Conservation (phyloP, 192 early-diverging fungal species). For the Coemansia furcata region DNA sequence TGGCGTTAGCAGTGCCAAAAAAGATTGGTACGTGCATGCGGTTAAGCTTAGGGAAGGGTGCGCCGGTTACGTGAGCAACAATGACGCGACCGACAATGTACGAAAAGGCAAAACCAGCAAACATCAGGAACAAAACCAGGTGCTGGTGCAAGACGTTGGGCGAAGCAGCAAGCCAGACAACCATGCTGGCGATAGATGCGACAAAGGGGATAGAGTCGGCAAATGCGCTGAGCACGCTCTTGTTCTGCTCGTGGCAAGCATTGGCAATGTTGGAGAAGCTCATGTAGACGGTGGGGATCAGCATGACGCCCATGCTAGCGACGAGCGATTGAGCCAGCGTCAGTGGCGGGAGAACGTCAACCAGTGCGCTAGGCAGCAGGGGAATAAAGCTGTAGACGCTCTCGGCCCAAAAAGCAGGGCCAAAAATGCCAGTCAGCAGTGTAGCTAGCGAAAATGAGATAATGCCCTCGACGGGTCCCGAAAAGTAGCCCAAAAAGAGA, state of each 20-base stretch:
- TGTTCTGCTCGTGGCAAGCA: slow-evolving; percentile 58
- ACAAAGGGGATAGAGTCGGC: slow-evolving; percentile 67
- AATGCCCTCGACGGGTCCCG: slow-evolving; percentile 91
- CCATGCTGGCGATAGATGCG: slow-evolving; percentile 51
- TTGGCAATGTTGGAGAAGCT: slow-evolving; percentile 62
- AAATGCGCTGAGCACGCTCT: slow-evolving; percentile 56
- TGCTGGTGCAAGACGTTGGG: slow-evolving; percentile 65
- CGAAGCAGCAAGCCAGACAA: slow-evolving; percentile 64
- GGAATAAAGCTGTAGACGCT: slow-evolving; percentile 30
- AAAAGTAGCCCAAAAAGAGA: slow-evolving; percentile 79
- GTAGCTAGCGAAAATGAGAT: slow-evolving; percentile 61
- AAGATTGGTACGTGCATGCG: slow-evolving; percentile 61
- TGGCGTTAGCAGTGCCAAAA: slow-evolving; percentile 61
- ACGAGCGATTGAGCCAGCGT: slow-evolving; percentile 49
- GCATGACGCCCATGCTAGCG: slow-evolving; percentile 21
- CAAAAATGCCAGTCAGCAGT: slow-evolving; percentile 63
- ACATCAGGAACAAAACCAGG: slow-evolving; percentile 65
- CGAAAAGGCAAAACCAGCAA: slow-evolving; percentile 73
- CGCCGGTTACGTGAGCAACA: slow-evolving; percentile 80
- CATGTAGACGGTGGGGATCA: slow-evolving; percentile 45
- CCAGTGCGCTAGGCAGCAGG: slow-evolving; percentile 21
- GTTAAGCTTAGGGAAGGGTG: slow-evolving; percentile 76
- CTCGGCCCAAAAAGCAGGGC: slow-evolving; percentile 49
- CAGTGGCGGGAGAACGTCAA: slow-evolving; percentile 28
- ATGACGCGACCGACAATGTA: slow-evolving; percentile 84